These are phyloP conservation scores for Schizosaccharomyces osmophilus DNA, from an alignment of 805 yeast species.

Conservation along the genomic window DNA sequence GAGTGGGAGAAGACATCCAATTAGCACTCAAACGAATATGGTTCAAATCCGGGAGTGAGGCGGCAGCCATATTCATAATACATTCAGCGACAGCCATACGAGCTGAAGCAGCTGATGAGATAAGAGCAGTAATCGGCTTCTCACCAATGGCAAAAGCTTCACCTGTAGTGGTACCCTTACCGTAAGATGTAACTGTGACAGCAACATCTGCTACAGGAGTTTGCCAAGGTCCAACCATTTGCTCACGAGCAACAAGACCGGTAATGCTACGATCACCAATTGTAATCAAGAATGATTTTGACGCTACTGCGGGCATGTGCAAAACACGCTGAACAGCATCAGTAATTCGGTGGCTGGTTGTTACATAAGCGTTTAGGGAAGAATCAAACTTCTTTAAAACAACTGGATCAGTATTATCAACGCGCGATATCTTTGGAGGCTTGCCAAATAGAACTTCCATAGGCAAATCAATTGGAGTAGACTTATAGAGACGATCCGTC, in stretches of 20 bases:
- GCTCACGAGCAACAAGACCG: constrained; percentile 90
- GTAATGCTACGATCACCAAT: constrained; percentile 97
- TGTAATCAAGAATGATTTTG: constrained; percentile 84
- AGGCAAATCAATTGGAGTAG: constrained; percentile 82
- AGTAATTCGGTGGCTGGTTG: constrained; percentile 12
- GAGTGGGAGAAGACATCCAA: constrained; percentile 97
- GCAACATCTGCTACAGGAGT: constrained; percentile 97
- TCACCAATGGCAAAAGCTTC: constrained; percentile 97
- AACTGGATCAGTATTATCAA: constrained; percentile 38
- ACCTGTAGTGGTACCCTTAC: constrained; percentile 61
- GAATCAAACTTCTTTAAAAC: constrained; percentile 15
- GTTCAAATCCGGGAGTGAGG: constrained; percentile 54
- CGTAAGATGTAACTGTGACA: constrained; percentile 76
- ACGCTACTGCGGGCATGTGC: constrained; percentile 79
- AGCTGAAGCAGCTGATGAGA: constrained; percentile 75
- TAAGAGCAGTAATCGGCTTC: constrained; percentile 70
- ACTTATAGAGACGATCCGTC: constrained; percentile 49
- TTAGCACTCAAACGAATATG: constrained; percentile 77
- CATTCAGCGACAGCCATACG: constrained; percentile 92
- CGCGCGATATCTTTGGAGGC: constrained; percentile 82
- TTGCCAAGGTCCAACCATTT: constrained; percentile 99
- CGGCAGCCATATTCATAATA: constrained; percentile 64
- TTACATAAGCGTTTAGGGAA: constrained; percentile 12
- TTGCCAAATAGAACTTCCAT: constrained; percentile 90
- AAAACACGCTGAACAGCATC: constrained; percentile 66